Evolutionary conservation across 2,329 filamentous ascomycete species (phyloP).

Genomic region (Colletotrichum tofieldiae): DNA sequence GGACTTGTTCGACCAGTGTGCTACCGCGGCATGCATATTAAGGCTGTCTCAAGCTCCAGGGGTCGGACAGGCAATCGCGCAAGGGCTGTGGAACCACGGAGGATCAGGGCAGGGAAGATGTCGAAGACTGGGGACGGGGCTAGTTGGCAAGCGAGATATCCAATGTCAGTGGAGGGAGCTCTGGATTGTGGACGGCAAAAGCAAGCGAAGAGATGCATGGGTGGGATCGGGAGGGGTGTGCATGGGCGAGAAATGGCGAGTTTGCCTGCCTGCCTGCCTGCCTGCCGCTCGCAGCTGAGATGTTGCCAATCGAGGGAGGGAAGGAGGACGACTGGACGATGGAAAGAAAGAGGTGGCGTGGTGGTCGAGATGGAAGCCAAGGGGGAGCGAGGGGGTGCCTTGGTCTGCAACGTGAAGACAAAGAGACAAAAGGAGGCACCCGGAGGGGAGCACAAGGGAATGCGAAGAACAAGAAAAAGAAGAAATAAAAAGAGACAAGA

Average conservation of each 20-base stretch:
- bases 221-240: conserved; percentile 3
- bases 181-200: conserved; percentile 28
- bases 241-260: not conserved
- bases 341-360: not conserved
- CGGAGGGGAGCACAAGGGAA: conserved; percentile 9
- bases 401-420: conserved; percentile 13
- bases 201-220: conserved; percentile 26
- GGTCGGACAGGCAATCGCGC: conserved; percentile 38
- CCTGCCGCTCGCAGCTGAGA: not conserved
- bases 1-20: conserved; percentile 35
- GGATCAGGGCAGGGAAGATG: conserved; percentile 43
- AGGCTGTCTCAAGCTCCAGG: conserved; percentile 42
- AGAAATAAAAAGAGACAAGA: conserved; percentile 5
- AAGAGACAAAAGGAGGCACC: conserved; percentile 3
- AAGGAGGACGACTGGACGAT: not conserved
- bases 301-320: conserved; percentile 14
- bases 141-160: conserved; percentile 43
- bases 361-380: conserved; percentile 2
- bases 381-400: not conserved
- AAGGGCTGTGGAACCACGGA: conserved; percentile 39
- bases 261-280: conserved; percentile 6
- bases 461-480: conserved; percentile 2
- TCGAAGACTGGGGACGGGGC: conserved; percentile 40
- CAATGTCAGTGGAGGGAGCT: conserved; percentile 40
- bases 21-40: conserved; percentile 40